A percentile compares a stretch with the other conserved stretches of the same genome.
phyloP scores from a whole-genome alignment of 352 stramenopile genomes.

The Phytophthora nicotianae region DNA sequence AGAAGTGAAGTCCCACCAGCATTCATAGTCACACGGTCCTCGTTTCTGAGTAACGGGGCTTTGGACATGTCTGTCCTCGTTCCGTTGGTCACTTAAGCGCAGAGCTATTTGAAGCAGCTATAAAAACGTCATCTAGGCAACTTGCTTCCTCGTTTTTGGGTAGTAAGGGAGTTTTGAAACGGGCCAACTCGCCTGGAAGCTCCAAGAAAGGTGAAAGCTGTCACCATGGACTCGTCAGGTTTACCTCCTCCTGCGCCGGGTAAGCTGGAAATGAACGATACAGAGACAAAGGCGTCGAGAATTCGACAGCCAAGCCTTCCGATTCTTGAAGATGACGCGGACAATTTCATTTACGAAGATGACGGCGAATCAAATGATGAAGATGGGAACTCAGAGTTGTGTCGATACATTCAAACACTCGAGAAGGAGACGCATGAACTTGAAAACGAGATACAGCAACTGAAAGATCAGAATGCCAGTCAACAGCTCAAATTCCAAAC shows the following conservation, averaged over 20 bases:
- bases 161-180: constrained; percentile 25
- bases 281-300: constrained; percentile 14
- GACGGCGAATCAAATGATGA: constrained; percentile 36
- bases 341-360: constrained; percentile 39
- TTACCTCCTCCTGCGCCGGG: constrained; percentile 2
- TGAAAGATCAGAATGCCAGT: constrained; percentile 46
- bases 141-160: not conserved
- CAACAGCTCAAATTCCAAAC: constrained; percentile 38
- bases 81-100: not conserved
- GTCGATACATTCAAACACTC: constrained; percentile 57
- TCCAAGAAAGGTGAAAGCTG: not conserved
- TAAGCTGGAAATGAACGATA: constrained; percentile 22
- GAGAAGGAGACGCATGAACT: constrained; percentile 55
- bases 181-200: not conserved
- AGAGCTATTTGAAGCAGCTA: constrained; percentile 25
- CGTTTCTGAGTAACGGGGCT: constrained; percentile 2
- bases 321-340: constrained; percentile 34
- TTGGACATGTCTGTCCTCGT: constrained; percentile 1
- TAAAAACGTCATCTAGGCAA: not conserved
- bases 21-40: not conserved
- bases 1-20: constrained; percentile 17
- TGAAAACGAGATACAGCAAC: constrained; percentile 42
- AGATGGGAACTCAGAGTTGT: constrained; percentile 42
- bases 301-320: constrained; percentile 25
- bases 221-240: constrained; percentile 26